Evolutionary conservation across 2,329 filamentous ascomycete species (phyloP).

Genomic region (Aspergillus spinulosporus): DNA sequence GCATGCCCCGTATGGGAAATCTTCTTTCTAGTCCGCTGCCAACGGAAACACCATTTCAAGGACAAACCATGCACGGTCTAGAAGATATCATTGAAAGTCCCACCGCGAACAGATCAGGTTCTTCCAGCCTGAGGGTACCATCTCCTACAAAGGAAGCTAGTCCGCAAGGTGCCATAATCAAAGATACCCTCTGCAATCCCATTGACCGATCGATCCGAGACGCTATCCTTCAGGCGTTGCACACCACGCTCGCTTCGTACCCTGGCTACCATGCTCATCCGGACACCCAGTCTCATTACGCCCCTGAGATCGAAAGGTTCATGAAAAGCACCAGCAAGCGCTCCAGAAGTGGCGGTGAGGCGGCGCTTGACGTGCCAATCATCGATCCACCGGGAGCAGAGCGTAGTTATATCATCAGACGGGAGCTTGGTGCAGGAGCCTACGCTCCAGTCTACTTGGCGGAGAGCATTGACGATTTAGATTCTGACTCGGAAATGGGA

Average conservation of each 20-base stretch:
- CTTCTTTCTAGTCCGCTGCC: slow-evolving; percentile 71
- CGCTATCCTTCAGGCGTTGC: slow-evolving; percentile 71
- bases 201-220: slow-evolving; percentile 72
- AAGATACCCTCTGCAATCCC: slow-evolving; percentile 83
- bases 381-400: slow-evolving; percentile 67
- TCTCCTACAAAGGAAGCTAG: slow-evolving; percentile 21
- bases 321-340: slow-evolving; percentile 64
- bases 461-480: slow-evolving; percentile 64
- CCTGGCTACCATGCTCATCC: slow-evolving; percentile 76
- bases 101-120: slow-evolving; percentile 38
- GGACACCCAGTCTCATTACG: slow-evolving; percentile 63
- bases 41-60: slow-evolving; percentile 59
- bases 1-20: slow-evolving; percentile 40
- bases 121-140: slow-evolving; percentile 24
- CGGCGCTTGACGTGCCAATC: slow-evolving; percentile 60
- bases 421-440: slow-evolving; percentile 86
- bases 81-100: slow-evolving; percentile 42
- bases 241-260: slow-evolving; percentile 73
- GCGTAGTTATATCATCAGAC: slow-evolving; percentile 73
- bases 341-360: slow-evolving; percentile 56
- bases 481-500: slow-evolving; percentile 37
- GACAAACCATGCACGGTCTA: slow-evolving; percentile 41
- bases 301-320: slow-evolving; percentile 77
- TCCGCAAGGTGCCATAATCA: slow-evolving; percentile 66
- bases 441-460: slow-evolving; percentile 95